Conservation (phyloP, 2,329 filamentous ascomycete genomes). For the Cylindrodendrum hubeiense region DNA sequence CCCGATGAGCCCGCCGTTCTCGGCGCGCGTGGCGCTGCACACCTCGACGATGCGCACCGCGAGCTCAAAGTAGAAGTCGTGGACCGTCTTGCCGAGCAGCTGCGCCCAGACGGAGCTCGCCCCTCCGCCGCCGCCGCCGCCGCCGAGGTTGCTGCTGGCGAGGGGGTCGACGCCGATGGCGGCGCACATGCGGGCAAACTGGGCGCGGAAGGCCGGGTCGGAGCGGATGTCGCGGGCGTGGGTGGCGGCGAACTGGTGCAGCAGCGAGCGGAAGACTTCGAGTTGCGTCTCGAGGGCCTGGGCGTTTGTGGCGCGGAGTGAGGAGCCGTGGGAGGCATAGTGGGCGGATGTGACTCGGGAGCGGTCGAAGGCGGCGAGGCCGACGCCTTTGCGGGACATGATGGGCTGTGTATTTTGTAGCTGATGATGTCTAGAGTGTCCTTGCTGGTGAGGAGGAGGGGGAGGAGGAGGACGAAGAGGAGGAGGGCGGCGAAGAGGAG, state of each 20-base stretch:
- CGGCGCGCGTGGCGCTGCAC: conserved; percentile 84
- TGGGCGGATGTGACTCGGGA: conserved; percentile 87
- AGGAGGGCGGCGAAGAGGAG: neutral
- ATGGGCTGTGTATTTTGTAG: conserved; percentile 14
- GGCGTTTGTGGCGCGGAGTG: conserved; percentile 86
- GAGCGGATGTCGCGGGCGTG: conserved; percentile 97
- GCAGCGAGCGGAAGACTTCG: conserved; percentile 92
- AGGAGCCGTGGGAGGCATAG: conserved; percentile 90
- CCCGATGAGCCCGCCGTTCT: conserved; percentile 93
- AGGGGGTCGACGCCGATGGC: conserved; percentile 97
- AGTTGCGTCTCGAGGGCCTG: conserved; percentile 92
- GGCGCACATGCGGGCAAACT: conserved; percentile 98
- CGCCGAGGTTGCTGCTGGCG: conserved; percentile 60
- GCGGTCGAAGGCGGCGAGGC: conserved; percentile 90
- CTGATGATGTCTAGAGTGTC: neutral
- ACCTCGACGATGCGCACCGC: conserved; percentile 96
- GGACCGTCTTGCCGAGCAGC: conserved; percentile 89
- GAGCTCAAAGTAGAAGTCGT: conserved; percentile 98
- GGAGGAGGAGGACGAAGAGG: neutral
- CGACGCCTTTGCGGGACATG: conserved; percentile 86
- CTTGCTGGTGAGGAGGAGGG: neutral
- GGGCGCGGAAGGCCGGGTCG: conserved; percentile 92
- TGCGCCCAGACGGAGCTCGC: conserved; percentile 89
- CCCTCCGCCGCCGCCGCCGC: conserved; percentile 58
- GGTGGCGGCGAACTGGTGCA: conserved; percentile 95